phyloP scores from a whole-genome alignment of 116 monocot genomes.

The Cymodocea nodosa region DNA sequence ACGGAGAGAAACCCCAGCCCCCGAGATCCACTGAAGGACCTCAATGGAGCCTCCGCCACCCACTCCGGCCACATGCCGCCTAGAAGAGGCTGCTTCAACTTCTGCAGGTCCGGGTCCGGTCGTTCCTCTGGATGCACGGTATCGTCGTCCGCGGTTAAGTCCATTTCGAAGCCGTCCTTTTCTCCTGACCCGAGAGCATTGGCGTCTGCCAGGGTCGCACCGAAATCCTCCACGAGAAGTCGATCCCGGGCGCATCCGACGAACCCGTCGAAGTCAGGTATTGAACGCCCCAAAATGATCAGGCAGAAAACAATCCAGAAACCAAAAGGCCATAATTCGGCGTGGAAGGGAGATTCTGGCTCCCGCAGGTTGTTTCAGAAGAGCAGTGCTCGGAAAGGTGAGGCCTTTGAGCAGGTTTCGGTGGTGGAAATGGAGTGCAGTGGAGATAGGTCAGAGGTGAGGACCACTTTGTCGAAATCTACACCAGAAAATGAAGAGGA shows the following conservation, averaged over 20 bases:
- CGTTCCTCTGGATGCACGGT: background rate
- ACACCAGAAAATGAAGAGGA: slow-evolving; percentile 3
- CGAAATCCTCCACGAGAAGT: background rate
- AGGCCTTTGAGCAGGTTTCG: background rate
- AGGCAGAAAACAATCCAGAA: background rate
- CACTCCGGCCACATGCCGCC: background rate
- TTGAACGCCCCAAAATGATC: background rate
- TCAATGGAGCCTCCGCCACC: background rate
- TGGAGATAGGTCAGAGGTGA: background rate
- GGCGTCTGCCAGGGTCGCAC: background rate
- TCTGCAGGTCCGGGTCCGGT: background rate
- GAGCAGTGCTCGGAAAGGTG: background rate
- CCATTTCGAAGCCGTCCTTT: background rate
- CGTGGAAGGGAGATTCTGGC: background rate
- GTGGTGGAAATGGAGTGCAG: background rate
- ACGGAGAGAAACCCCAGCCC: background rate
- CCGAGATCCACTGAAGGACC: slow-evolving; percentile 1
- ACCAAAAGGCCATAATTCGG: background rate
- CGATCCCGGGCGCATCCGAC: background rate
- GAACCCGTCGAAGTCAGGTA: background rate
- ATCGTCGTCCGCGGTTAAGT: background rate
- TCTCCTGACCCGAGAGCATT: background rate
- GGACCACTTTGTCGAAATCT: background rate
- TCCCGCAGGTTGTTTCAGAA: too few relatives aligned
- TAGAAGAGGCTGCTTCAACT: slow-evolving; percentile 1